Percentiles rank a stretch among this genome's conserved stretches.
These are phyloP conservation scores for Castanospermum australe DNA, from an alignment of 306 rosid genomes.

Conservation along the genomic window DNA sequence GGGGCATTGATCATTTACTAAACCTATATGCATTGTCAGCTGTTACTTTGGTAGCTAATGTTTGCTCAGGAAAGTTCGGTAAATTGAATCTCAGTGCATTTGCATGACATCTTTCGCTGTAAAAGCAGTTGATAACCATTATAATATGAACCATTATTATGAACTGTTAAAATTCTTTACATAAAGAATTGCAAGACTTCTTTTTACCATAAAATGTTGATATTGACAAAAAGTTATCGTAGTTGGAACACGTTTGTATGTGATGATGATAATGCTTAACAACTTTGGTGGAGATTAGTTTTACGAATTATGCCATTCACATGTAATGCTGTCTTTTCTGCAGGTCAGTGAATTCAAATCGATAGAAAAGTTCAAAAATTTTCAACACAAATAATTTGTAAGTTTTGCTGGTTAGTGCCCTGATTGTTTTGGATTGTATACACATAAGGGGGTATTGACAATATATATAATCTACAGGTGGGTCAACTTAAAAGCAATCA, in stretches of 20 bases:
- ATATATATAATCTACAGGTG: conserved; percentile 60
- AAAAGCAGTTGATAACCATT: conserved; percentile 4
- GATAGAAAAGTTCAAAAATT: conserved; percentile 93
- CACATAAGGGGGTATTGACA: conserved; percentile 32
- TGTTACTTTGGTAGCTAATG: background rate
- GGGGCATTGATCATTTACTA: background rate
- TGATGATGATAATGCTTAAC: conserved; percentile 6
- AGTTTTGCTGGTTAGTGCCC: conserved; percentile 31
- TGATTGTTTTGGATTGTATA: conserved; percentile 15
- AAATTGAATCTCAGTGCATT: conserved; percentile 2
- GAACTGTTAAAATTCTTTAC: background rate
- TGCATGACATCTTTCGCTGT: background rate
- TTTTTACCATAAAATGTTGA: background rate
- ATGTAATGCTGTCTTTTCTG: conserved; percentile 32
- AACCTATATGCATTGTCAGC: background rate
- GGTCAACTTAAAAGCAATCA: conserved; percentile 89
- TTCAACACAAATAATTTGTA: conserved; percentile 97
- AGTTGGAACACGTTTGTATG: conserved; percentile 3
- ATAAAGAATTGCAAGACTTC: too few species aligned
- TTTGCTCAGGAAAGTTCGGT: background rate
- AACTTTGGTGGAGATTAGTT: conserved; percentile 10
- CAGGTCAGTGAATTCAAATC: conserved; percentile 97
- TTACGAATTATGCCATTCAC: conserved; percentile 24
- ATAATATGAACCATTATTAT: background rate
- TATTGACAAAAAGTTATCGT: background rate